Base-by-base conservation (phyloP, 352 stramenopile genomes). In the Globisporangium okanoganense region DNA sequence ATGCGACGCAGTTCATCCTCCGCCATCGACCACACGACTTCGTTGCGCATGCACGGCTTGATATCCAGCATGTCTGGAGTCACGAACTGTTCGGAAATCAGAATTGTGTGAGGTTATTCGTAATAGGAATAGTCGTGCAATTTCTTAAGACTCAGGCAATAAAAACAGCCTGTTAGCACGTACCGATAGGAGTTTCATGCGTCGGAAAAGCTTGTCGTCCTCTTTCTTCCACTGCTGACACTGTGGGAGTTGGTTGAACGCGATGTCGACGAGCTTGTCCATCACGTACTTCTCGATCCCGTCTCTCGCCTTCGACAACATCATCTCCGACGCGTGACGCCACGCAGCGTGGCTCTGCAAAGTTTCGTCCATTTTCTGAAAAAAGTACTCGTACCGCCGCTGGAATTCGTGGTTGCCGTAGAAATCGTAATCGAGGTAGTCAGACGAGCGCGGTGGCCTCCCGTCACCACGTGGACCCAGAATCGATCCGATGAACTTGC, bases 221-320 rank as follows among this genome's bases (percentile, higher is more conserved):
- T 97, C 88, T 56, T 88, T 67, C 41, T 78, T 72, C 81, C 83
- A 92, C 20, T 79, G 57, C 2, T 71, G 66, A 35, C 86, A 92
- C 53, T 87, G 73, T 13, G 78, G 66, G 12, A 92, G 57, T 25
- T 89, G 73, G 59, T 85, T 83, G 50, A 96, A 88, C 31, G 86
- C 85, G 29, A 95, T 80, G 56, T 91, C 71, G 1, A 78, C 77
- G 16, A 97, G 66, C 56, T 96, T 94, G 60, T 93, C 85, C 85
- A 97, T 95, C 16, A 97, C 84, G 56, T 96, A 96, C 61, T 97
- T 96, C 66, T 97, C 90, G 43, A 97, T 82, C 1, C 88, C 78
- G 58, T 97, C 85, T 9, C 90, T 79, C 5, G 79, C 88, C 53
- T 82, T 88, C 2, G 65, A 29, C 2, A 95, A 59, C 29, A 72